Percentiles rank a stretch among this genome's conserved stretches.
phyloP scores from a whole-genome alignment of 345 rosid genomes.

The Citrus trifoliata region DNA sequence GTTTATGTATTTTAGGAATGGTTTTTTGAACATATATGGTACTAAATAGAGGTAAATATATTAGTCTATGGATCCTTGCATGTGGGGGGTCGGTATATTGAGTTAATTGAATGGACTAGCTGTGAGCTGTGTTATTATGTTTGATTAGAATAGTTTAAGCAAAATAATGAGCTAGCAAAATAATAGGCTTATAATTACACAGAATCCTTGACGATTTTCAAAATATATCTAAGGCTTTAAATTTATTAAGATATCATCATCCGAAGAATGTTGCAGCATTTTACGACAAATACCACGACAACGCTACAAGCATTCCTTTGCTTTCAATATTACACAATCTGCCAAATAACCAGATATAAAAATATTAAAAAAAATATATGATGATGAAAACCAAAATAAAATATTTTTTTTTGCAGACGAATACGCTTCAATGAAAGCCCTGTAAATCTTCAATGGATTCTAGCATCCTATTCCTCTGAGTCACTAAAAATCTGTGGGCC shows the following conservation, averaged over 20 bases:
- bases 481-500: slow-evolving; percentile 43
- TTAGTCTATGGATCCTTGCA: not conserved
- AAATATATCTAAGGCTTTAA: not conserved
- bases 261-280: slow-evolving; percentile 56
- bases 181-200: not conserved
- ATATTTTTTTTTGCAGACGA: not conserved
- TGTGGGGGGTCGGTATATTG: not conserved
- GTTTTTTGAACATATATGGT: no score
- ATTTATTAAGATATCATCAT: slow-evolving; percentile 4
- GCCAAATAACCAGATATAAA: slow-evolving; percentile 39
- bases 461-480: slow-evolving; percentile 37
- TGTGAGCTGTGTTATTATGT: not conserved
- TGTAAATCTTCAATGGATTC: slow-evolving; percentile 34
- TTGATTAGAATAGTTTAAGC: not conserved
- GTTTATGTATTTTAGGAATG: no score
- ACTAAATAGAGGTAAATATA: no score
- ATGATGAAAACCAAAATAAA: not conserved
- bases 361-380: not conserved
- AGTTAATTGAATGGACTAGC: not conserved
- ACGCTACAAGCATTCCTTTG: slow-evolving; percentile 35
- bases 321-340: slow-evolving; percentile 27
- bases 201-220: not conserved
- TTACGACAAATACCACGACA: slow-evolving; percentile 57
- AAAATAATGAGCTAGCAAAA: no score
- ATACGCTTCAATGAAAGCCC: slow-evolving; percentile 20